phyloP scores from a whole-genome alignment of 306 rosid species.

The Cucurbita pepo region DNA sequence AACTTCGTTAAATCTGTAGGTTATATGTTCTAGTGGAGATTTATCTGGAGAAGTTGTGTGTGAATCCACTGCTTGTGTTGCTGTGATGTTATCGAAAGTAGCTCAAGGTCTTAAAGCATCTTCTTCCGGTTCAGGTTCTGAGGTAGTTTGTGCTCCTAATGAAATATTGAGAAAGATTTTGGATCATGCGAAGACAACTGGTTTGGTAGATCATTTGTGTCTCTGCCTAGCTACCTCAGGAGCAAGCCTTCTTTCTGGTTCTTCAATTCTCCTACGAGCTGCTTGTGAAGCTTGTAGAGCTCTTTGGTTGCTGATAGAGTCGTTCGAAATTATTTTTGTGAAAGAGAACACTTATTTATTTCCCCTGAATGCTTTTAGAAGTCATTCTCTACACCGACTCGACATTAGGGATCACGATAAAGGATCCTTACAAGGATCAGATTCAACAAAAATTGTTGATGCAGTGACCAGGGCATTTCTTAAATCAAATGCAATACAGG shows the following conservation, averaged over 20 bases:
- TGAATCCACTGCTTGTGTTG: conserved; percentile 67
- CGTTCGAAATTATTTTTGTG: conserved; percentile 38
- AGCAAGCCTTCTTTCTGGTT: conserved; percentile 72
- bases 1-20: conserved; percentile 35
- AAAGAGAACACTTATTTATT: conserved; percentile 38
- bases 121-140: conserved; percentile 33
- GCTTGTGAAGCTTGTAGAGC: conserved; percentile 87
- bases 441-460: conserved; percentile 55
- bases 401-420: conserved; percentile 36
- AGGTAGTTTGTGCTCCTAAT: conserved; percentile 13
- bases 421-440: conserved; percentile 31
- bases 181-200: conserved; percentile 72
- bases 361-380: conserved; percentile 47
- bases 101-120: conserved; percentile 39
- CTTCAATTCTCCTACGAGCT: conserved; percentile 62
- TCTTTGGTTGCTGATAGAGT: conserved; percentile 66
- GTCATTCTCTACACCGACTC: conserved; percentile 34
- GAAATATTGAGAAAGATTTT: conserved; percentile 42
- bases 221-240: conserved; percentile 65
- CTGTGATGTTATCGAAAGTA: conserved; percentile 57
- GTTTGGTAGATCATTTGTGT: conserved; percentile 72
- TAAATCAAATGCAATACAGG: conserved; percentile 68
- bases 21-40: conserved; percentile 45
- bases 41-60: conserved; percentile 56
- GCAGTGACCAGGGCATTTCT: conserved; percentile 55